Percentiles rank a stretch among this genome's conserved stretches.
These are phyloP conservation scores for Mortierella sp. DNA, from an alignment of 371 early-diverging fungal species.

Conservation along the genomic window DNA sequence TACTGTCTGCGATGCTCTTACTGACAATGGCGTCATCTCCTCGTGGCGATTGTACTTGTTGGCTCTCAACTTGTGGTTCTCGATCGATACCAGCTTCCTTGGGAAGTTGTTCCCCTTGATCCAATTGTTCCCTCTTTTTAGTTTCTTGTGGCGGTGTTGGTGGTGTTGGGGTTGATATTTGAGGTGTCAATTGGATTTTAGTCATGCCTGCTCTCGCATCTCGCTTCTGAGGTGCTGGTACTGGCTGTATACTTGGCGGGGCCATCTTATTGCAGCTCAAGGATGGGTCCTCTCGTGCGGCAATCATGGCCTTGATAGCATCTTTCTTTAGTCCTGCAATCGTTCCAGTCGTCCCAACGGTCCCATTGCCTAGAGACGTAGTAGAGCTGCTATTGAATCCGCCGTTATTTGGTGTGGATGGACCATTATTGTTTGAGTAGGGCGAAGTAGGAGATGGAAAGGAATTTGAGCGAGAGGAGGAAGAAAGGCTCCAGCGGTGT, in stretches of 20 bases:
- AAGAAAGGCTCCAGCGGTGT: conserved; percentile 20
- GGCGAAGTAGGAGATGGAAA: conserved; percentile 21
- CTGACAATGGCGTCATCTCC: background rate
- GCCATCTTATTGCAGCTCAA: conserved; percentile 49
- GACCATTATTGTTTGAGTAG: background rate
- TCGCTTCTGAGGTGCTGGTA: conserved; percentile 30
- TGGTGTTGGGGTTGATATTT: background rate
- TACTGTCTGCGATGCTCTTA: background rate
- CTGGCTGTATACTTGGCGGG: conserved; percentile 31
- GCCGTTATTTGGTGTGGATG: background rate
- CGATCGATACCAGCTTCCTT: background rate
- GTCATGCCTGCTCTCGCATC: conserved; percentile 37
- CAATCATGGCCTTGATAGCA: conserved; percentile 53
- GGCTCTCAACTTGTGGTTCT: background rate
- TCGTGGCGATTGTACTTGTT: background rate
- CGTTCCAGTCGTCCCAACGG: background rate
- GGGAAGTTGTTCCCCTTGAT: background rate
- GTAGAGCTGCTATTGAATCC: background rate
- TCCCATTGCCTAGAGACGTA: background rate
- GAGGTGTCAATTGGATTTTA: conserved; percentile 23
- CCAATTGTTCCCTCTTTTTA: background rate
- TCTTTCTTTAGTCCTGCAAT: conserved; percentile 3
- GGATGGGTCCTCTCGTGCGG: conserved; percentile 53
- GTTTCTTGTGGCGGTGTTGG: background rate
- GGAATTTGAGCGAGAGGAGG: conserved; percentile 39